Evolutionary conservation across 1,139 yeast genomes (phyloP).

Genomic region (Protomyces lactucae-debilis): DNA sequence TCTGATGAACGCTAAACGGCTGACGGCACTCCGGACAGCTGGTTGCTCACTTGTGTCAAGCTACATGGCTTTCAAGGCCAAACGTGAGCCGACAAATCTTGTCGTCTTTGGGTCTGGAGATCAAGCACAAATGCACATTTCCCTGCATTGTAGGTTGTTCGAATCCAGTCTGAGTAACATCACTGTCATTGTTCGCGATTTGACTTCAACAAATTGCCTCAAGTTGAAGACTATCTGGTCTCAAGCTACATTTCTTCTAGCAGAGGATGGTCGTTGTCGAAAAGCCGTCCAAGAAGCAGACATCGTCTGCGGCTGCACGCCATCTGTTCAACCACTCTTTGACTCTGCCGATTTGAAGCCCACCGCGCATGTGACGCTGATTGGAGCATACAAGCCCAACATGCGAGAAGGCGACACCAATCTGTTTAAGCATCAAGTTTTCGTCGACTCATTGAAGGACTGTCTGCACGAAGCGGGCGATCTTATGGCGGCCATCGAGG

Average conservation of each 20-base stretch:
- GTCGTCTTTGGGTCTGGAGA: conserved; percentile 1
- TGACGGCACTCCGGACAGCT: background rate
- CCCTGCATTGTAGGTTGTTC: background rate
- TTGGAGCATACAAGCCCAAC: background rate
- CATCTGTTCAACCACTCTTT: background rate
- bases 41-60: background rate
- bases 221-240: too few species aligned
- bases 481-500: background rate
- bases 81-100: background rate
- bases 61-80: background rate
- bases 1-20: background rate
- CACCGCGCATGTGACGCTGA: background rate
- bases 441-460: background rate
- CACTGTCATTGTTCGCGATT: too few species aligned
- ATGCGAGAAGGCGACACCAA: background rate
- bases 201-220: too few species aligned
- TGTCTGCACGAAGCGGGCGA: conserved; percentile 1
- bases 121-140: background rate
- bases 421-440: background rate
- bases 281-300: background rate
- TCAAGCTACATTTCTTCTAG: background rate
- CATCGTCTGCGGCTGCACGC: conserved; percentile 1
- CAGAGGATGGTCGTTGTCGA: background rate
- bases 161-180: background rate
- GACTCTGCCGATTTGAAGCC: too few species aligned